Evolutionary conservation across 305 asterid genomes (phyloP).

Genomic region (Fraxinus xanthoxyloides): DNA sequence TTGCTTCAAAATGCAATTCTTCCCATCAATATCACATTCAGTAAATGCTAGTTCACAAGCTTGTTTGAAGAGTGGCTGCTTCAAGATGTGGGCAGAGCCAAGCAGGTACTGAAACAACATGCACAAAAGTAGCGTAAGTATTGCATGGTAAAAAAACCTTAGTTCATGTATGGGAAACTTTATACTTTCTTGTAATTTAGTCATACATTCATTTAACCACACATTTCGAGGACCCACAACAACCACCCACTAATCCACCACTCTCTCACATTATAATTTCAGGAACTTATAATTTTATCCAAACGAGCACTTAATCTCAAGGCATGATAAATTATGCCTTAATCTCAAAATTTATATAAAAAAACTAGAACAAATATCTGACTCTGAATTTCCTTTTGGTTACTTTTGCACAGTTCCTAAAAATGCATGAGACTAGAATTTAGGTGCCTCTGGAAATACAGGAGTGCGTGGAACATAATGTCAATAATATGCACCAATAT

Average conservation of each 20-base stretch:
- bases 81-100: slow-evolving; percentile 84
- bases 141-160: neutral
- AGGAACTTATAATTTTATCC: neutral
- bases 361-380: neutral
- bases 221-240: neutral
- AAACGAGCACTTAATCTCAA: neutral
- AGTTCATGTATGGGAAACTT: neutral
- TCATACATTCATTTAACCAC: neutral
- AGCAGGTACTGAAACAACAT: slow-evolving; percentile 71
- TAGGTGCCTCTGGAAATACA: neutral
- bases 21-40: slow-evolving; percentile 47
- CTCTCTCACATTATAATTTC: neutral
- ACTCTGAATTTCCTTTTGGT: neutral
- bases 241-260: neutral
- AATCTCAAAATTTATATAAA: neutral
- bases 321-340: neutral
- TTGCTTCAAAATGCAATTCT: slow-evolving; percentile 50
- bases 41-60: slow-evolving; percentile 79
- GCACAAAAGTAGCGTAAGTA: neutral
- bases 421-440: neutral
- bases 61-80: slow-evolving; percentile 62
- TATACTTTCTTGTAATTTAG: neutral
- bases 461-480: neutral
- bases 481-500: neutral
- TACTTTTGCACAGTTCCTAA: neutral